These are phyloP conservation scores for Agapanthus africanus DNA, from an alignment of 106 monocot species.

Conservation along the genomic window DNA sequence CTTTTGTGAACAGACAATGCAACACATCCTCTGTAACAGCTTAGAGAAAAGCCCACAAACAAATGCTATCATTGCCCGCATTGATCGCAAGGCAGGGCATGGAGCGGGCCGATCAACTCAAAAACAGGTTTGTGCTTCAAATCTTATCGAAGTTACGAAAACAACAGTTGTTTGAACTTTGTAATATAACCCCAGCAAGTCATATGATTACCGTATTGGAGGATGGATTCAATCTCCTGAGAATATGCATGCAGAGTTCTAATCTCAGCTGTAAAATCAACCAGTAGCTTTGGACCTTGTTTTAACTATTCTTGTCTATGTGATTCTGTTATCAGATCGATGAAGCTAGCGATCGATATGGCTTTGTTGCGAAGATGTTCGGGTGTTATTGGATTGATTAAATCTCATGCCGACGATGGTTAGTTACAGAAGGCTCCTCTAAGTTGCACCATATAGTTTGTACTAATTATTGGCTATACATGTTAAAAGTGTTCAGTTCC, in stretches of 20 bases:
- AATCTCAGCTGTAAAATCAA: too few relatives aligned
- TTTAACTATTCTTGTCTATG: background rate
- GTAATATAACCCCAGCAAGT: too few relatives aligned
- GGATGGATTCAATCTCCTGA: too few relatives aligned
- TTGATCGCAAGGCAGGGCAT: slow-evolving; percentile 80
- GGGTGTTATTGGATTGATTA: slow-evolving; percentile 58
- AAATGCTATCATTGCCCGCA: slow-evolving; percentile 81
- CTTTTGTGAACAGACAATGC: slow-evolving; percentile 98
- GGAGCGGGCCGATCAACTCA: slow-evolving; percentile 74
- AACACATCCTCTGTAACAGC: slow-evolving; percentile 68
- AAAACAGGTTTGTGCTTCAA: slow-evolving; percentile 45
- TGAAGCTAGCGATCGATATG: slow-evolving; percentile 76
- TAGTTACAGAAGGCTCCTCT: background rate
- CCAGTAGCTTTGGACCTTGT: background rate
- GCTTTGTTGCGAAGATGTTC: slow-evolving; percentile 75
- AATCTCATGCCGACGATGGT: background rate
- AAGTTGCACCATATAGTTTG: background rate
- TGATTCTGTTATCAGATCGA: slow-evolving; percentile 47
- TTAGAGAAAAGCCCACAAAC: slow-evolving; percentile 65
- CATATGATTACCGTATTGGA: too few relatives aligned
- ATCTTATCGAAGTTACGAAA: background rate
- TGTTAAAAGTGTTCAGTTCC: too few relatives aligned
- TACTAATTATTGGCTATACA: too few relatives aligned
- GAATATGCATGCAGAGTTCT: too few relatives aligned
- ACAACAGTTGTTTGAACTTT: too few relatives aligned